Evolutionary conservation across 371 early-diverging fungal genomes (phyloP), one percentile per base, ranked within the genome.

Genomic region (Entomophthora muscae): DNA sequence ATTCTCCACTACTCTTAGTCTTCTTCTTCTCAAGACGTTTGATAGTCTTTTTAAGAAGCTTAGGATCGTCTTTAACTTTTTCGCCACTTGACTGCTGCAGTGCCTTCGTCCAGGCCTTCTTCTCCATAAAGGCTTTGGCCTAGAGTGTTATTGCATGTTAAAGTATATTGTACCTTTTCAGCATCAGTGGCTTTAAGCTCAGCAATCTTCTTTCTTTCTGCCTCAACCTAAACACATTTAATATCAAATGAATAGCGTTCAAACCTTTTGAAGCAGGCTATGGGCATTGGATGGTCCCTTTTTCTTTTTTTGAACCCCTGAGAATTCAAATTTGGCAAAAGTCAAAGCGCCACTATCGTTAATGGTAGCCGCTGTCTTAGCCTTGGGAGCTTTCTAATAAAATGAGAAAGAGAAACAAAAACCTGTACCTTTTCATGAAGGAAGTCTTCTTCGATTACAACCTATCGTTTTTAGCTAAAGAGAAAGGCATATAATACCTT

Each of bases 11-110:
- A 67, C 85, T 85, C 84, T 89, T 91, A 68, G 72, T 74, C 84
- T 96, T 96, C 58, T 72, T 70, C 68, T 84, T 78, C 67, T 89
- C 84, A 66, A 84, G 79, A 64, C 89, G 82, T 75, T 91, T 92
- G 63, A 96, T 79, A 0, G 89, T 86, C 79, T 91, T 91, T 72
- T 93, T 91, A 63, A 96, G 72, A 53, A 93, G 73, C 69, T 84
- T 88, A 52, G 83, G 69, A 64, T 96, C 90, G 67, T 96, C 96
- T 72, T 89, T 89, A 65, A 91, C 78, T 74, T 89, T 91, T 66
- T 89, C 87, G 66, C 96, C 96, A 53, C 80, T 74, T 3, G 95
- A 93, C 71, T 84, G 73, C 57, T 82, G 78, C 59, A 88, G 57
- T 1, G 88, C 85, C 74, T 86, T 89, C 61, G 75, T 72, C 94